Base-by-base conservation (phyloP, 2,329 filamentous ascomycete species). In the Claviceps paspali region DNA sequence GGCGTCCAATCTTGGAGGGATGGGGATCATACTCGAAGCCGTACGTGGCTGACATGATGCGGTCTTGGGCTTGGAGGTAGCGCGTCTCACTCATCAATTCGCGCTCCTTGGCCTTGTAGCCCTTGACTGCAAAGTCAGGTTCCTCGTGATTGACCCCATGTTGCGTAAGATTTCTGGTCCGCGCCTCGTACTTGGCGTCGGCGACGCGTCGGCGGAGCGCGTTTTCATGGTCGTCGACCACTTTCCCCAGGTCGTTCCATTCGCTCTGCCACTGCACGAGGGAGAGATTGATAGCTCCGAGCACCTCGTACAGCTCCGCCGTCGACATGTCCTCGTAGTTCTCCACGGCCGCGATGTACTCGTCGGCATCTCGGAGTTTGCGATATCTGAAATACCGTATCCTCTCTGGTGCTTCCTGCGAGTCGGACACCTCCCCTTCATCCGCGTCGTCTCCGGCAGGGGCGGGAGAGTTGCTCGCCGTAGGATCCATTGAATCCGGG, bases 21-120 rank as follows among this genome's bases (percentile, higher is more conserved):
- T 73, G 67, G 8, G 67, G 62, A 45, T 77, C 73, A 45, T 76
- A 73, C 41, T 75, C 68, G 46, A 77, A 76, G 12, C 68, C 67
- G 47, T 77, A 79, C 2, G 66, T 62, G 42, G 68, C 62, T 6
- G 74, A 72, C 64, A 73, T 70, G 42, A 75, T 60, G 38, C 62
- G 62, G 53, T 77, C 72, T 49, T 79, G 68, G 37, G 62, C 50
- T 38, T 69, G 65, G 4, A 64, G 59, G 30, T 69, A 62, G 18
- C 62, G 56, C 1, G 62, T 62, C 38, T 68, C 65, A 22, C 53
- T 58, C 44, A 59, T 54, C 2, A 57, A 50, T 31, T 67, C 64
- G 27, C 57, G 56, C 34, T 60, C 56, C 33, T 62, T 60, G 14
- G 68, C 62, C 34, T 64, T 63, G 45, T 68, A 65, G 11, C 70